Evolutionary conservation across 164 flowering plant genomes (phyloP).

Genomic region (Saururus chinensis): DNA sequence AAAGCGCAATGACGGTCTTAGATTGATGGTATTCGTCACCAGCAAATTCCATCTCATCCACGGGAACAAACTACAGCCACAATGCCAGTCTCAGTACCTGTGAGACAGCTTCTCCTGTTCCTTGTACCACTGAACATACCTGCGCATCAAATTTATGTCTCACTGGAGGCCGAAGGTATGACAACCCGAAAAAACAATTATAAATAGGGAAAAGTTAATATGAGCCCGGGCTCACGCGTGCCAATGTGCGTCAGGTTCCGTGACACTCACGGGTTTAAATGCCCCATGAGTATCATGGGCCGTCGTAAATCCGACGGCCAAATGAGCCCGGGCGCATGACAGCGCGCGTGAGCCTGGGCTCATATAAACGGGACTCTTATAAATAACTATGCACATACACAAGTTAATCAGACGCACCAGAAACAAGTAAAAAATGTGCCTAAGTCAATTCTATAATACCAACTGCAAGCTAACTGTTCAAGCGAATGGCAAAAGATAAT

Average conservation of each 20-base stretch:
- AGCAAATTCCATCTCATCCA: neutral
- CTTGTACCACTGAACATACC: conserved; percentile 51
- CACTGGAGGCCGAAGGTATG: too few species aligned
- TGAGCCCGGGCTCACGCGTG: too few species aligned
- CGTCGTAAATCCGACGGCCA: too few species aligned
- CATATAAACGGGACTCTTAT: too few species aligned
- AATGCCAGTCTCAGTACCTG: conserved; percentile 36
- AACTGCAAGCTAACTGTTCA: neutral
- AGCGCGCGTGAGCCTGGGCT: too few species aligned
- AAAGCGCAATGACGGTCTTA: neutral
- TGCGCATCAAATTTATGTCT: conserved; percentile 13
- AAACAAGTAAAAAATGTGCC: neutral
- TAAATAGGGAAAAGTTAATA: too few species aligned
- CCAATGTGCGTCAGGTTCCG: too few species aligned
- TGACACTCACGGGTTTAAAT: too few species aligned
- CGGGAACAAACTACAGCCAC: neutral
- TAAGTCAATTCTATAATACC: neutral
- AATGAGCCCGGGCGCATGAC: too few species aligned
- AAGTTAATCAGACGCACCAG: neutral
- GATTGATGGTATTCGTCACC: neutral
- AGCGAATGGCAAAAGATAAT: neutral
- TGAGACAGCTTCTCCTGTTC: conserved; percentile 70
- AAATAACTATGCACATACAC: neutral
- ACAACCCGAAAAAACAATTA: neutral
- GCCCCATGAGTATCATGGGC: too few species aligned